These are phyloP conservation scores for Blumeria hordei DNA, from an alignment of 2,329 filamentous ascomycete species.

Conservation along the genomic window DNA sequence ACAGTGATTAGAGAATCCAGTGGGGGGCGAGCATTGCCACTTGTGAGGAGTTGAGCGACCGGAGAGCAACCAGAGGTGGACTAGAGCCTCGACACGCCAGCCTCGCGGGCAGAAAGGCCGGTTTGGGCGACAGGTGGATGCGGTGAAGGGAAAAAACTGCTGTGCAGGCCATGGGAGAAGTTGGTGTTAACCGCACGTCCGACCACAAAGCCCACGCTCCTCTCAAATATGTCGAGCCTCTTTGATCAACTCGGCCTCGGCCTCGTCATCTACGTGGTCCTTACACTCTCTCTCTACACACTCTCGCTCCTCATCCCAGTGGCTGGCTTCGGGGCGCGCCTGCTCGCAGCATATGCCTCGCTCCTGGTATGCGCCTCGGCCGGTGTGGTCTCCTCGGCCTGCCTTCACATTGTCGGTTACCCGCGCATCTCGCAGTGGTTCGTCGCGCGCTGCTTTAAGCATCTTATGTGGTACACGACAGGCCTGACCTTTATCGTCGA, in stretches of 20 bases:
- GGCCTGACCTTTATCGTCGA: slow-evolving; percentile 58
- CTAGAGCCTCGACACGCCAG: no score
- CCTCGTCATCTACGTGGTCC: slow-evolving; percentile 24
- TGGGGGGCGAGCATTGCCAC: no score
- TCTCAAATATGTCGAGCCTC: slow-evolving; percentile 8
- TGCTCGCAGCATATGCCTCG: slow-evolving; percentile 38
- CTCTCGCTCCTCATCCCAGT: slow-evolving; percentile 32
- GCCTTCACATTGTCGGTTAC: slow-evolving; percentile 46
- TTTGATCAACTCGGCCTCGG: slow-evolving; percentile 20
- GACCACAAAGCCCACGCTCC: no score
- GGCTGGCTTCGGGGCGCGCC: slow-evolving; percentile 44
- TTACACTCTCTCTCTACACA: slow-evolving; percentile 34
- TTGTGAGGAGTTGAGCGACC: no score
- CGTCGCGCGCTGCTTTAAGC: slow-evolving; percentile 55
- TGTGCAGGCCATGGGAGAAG: no score
- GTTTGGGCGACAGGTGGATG: no score
- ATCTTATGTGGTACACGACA: slow-evolving; percentile 46
- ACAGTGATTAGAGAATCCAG: no score
- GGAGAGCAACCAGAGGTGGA: no score
- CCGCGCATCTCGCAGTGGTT: slow-evolving; percentile 70
- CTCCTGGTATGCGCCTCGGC: slow-evolving; percentile 39
- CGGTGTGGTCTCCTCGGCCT: slow-evolving; percentile 50
- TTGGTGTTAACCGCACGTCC: no score
- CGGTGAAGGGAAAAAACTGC: no score
- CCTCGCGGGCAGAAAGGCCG: no score